A percentile compares a stretch with the other conserved stretches of the same genome.
phyloP scores from a whole-genome alignment of 495 filamentous ascomycete genomes.

The Tuber aestivum region DNA sequence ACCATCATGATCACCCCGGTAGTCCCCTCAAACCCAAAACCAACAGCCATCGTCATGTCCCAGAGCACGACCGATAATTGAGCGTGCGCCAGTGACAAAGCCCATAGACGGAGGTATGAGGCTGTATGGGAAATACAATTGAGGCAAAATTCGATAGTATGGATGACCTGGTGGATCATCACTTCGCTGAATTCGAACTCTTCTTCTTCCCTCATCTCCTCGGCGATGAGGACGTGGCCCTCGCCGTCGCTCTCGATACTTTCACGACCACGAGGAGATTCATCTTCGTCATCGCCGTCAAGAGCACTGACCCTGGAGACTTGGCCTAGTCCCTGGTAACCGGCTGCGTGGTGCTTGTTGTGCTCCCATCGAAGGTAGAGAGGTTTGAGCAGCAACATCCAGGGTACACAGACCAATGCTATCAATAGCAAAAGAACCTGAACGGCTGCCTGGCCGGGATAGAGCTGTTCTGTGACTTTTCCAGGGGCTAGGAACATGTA shows the following conservation, averaged over 20 bases:
- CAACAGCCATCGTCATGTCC: conserved; percentile 82
- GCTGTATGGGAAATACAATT: conserved; percentile 99
- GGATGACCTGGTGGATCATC: conserved; percentile 99
- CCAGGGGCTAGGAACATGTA: conserved; percentile 97
- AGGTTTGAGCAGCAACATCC: conserved; percentile 91
- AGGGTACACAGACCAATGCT: conserved; percentile 76
- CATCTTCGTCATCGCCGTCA: conserved; percentile 70
- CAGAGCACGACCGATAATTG: conserved; percentile 95
- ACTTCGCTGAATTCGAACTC: conserved; percentile 94
- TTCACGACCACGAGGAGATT: conserved; percentile 53
- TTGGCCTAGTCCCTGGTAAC: conserved; percentile 82
- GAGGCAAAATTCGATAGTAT: conserved; percentile 98
- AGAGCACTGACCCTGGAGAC: conserved; percentile 76
- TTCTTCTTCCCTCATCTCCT: conserved; percentile 79
- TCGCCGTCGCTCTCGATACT: conserved; percentile 78
- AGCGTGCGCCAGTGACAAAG: conserved; percentile 92
- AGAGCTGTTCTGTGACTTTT: conserved; percentile 62
- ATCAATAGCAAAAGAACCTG: conserved; percentile 77
- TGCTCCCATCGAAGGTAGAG: conserved; percentile 88
- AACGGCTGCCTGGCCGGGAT: conserved; percentile 64
- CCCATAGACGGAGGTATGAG: conserved; percentile 98
- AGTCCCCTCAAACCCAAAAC: conserved; percentile 60
- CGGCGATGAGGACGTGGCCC: conserved; percentile 83
- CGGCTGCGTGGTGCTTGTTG: conserved; percentile 75
- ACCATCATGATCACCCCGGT: conserved; percentile 73